Conservation (phyloP, 441 rosid genomes). For the Bruguiera hainesii region DNA sequence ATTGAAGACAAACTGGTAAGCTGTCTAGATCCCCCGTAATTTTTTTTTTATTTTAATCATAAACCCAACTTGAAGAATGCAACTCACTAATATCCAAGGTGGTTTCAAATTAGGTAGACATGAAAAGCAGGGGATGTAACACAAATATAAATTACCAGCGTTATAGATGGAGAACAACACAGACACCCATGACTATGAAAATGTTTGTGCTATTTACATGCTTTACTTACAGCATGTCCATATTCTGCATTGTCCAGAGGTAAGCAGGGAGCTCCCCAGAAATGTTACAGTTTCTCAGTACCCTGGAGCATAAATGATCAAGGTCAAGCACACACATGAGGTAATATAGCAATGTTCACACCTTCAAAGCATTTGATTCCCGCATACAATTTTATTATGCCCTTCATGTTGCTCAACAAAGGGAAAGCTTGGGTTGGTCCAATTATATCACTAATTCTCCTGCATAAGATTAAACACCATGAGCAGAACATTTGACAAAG, state of each 20-base stretch:
- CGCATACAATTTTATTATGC: constrained; percentile 45
- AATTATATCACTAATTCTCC: constrained; percentile 68
- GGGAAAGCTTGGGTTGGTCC: constrained; percentile 69
- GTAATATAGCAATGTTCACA: background rate
- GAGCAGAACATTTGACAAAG: background rate
- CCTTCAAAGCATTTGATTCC: constrained; percentile 16
- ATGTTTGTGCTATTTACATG: constrained; percentile 1
- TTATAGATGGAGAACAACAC: background rate
- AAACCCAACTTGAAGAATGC: no score
- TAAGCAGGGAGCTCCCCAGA: constrained; percentile 45
- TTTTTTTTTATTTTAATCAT: no score
- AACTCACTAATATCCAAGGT: no score
- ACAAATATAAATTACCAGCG: background rate
- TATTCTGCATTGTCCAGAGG: constrained; percentile 33
- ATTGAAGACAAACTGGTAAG: no score
- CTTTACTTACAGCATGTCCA: constrained; percentile 54
- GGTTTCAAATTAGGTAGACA: background rate
- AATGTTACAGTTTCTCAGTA: constrained; percentile 52
- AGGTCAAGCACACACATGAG: constrained; percentile 11
- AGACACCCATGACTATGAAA: background rate
- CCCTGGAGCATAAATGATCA: constrained; percentile 28
- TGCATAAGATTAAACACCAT: constrained; percentile 25
- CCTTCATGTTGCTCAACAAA: constrained; percentile 25
- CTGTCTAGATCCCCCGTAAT: no score
- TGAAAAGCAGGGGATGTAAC: background rate